phyloP scores from a whole-genome alignment of 2,329 filamentous ascomycete genomes.

The Clonostachys chloroleuca region DNA sequence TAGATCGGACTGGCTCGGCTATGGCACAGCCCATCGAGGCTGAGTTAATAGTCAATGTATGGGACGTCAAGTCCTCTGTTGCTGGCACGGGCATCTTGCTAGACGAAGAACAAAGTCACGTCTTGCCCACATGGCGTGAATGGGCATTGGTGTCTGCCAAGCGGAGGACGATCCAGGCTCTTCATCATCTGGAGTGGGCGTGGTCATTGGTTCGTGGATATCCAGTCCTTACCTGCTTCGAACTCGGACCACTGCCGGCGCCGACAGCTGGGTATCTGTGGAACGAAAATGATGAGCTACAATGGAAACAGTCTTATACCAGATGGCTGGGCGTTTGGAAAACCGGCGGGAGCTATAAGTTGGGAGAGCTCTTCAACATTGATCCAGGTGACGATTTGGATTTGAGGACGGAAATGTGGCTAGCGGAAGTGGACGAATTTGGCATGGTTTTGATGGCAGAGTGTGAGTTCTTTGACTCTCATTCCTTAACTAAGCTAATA shows the following conservation, averaged over 20 bases:
- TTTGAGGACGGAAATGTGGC: slow-evolving; percentile 7
- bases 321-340: slow-evolving; percentile 7
- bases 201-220: slow-evolving; percentile 9
- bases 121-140: slow-evolving; percentile 4
- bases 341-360: slow-evolving; percentile 5
- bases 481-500: no score
- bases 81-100: slow-evolving; percentile 7
- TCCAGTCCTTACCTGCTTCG: slow-evolving; percentile 9
- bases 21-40: not conserved
- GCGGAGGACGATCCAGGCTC: slow-evolving; percentile 7
- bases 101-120: slow-evolving; percentile 2
- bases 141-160: slow-evolving; percentile 10
- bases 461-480: slow-evolving; percentile 2
- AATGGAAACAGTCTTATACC: slow-evolving; percentile 3
- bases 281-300: slow-evolving; percentile 2
- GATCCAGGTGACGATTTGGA: slow-evolving; percentile 1
- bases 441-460: slow-evolving; percentile 10
- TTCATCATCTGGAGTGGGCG: slow-evolving; percentile 10
- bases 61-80: slow-evolving; percentile 7
- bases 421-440: slow-evolving; percentile 9
- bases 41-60: slow-evolving; percentile 6
- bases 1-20: not conserved
- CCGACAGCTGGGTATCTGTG: slow-evolving; percentile 7
- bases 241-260: slow-evolving; percentile 8
- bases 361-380: slow-evolving; percentile 9